Evolutionary conservation across 805 yeast species (phyloP).

Genomic region (Deakozyma indianensis): DNA sequence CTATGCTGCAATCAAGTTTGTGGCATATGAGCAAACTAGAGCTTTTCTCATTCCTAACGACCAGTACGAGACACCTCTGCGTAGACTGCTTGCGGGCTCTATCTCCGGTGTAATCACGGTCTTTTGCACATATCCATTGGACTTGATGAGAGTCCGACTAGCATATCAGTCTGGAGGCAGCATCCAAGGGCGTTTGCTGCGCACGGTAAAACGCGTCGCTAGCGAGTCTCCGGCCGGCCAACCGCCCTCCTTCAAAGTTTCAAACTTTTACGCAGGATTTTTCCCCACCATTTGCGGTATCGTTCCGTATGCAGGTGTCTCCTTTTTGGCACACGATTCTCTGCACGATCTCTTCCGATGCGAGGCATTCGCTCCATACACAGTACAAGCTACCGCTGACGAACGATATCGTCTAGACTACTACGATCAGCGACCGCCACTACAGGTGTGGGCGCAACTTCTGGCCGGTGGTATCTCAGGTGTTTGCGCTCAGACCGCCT

Average conservation of each 20-base stretch:
- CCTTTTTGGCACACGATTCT: constrained; percentile 85
- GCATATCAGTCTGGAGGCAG: constrained; percentile 53
- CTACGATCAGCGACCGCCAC: constrained; percentile 35
- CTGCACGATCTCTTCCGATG: constrained; percentile 76
- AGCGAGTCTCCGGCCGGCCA: constrained; percentile 12
- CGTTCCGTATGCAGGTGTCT: constrained; percentile 97
- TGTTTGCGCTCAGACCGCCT: constrained; percentile 86
- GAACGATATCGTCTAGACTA: constrained; percentile 9
- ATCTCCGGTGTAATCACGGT: constrained; percentile 81
- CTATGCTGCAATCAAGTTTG: constrained; percentile 93
- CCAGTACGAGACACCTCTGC: constrained; percentile 58
- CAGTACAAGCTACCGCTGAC: constrained; percentile 15
- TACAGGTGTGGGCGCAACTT: constrained; percentile 83
- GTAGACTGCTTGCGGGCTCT: constrained; percentile 81
- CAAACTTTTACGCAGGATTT: constrained; percentile 87
- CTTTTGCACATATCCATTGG: constrained; percentile 82
- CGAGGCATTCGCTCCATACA: constrained; percentile 34
- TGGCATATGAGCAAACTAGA: constrained; percentile 87
- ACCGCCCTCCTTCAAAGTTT: constrained; percentile 20
- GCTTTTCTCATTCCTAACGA: constrained; percentile 62
- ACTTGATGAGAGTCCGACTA: constrained; percentile 75
- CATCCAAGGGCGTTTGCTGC: constrained; percentile 15
- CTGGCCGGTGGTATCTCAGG: constrained; percentile 95
- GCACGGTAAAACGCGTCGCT: constrained; percentile 18
- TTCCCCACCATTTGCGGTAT: constrained; percentile 88